These are phyloP conservation scores for Castanea mollissima DNA, from an alignment of 306 rosid genomes.

Conservation along the genomic window DNA sequence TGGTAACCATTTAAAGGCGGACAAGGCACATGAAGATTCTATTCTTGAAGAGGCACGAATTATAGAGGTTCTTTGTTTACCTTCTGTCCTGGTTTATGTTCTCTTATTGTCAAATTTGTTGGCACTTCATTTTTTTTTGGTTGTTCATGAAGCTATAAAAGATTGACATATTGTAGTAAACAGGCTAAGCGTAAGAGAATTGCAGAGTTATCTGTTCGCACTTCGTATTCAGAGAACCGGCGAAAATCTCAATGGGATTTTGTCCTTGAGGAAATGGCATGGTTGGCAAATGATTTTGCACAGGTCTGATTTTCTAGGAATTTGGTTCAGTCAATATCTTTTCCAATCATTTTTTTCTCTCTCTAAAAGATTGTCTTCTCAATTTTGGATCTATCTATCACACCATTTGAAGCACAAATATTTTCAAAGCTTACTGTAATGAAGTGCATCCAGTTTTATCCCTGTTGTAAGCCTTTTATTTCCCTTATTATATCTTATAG, in stretches of 20 bases:
- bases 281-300: conserved; percentile 98
- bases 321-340: not conserved
- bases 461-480: conserved; percentile 7
- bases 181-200: conserved; percentile 97
- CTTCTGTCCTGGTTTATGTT: conserved; percentile 20
- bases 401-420: conserved; percentile 7
- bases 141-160: conserved; percentile 21
- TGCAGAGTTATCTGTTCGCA: conserved; percentile 67
- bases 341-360: not conserved
- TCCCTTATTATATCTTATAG: conserved; percentile 35
- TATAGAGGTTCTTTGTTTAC: conserved; percentile 63
- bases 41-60: conserved; percentile 82
- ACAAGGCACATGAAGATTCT: conserved; percentile 88
- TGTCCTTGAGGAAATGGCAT: conserved; percentile 94
- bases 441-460: not conserved
- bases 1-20: conserved; percentile 39
- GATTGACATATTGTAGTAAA: conserved; percentile 25
- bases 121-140: not conserved
- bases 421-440: not conserved
- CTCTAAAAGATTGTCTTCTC: not conserved
- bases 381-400: not conserved
- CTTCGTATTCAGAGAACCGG: conserved; percentile 50
- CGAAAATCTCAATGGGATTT: conserved; percentile 89
- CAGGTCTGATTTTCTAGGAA: conserved; percentile 64
- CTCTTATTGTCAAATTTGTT: conserved; percentile 17